Evolutionary conservation across 2,329 filamentous ascomycete genomes (phyloP).

Genomic region (Neopestalotiopsis rosae): DNA sequence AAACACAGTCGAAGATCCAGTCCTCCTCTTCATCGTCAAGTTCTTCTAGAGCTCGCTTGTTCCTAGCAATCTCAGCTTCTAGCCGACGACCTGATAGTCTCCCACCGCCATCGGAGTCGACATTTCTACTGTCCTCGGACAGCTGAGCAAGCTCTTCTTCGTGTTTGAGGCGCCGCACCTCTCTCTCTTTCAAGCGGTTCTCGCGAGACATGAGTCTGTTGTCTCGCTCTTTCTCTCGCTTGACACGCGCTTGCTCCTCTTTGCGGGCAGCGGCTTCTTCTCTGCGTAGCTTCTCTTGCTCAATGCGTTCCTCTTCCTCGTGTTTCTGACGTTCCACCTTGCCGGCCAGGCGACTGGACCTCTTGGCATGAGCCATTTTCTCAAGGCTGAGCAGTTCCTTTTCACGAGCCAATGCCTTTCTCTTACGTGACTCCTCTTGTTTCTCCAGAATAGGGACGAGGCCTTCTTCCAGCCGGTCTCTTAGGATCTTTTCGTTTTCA

Average conservation of each 20-base stretch:
- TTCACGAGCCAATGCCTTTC: constrained; percentile 70
- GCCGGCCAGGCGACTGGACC: constrained; percentile 86
- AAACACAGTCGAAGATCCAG: constrained; percentile 95
- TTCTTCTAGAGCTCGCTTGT: constrained; percentile 75
- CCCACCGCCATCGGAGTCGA: constrained; percentile 45
- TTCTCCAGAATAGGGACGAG: constrained; percentile 86
- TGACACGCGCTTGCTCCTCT: constrained; percentile 64
- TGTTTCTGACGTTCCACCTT: constrained; percentile 80
- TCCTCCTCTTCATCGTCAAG: constrained; percentile 75
- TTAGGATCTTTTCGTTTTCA: constrained; percentile 81
- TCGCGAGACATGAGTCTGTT: constrained; percentile 83
- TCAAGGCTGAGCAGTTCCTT: constrained; percentile 82
- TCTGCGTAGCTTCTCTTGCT: constrained; percentile 66
- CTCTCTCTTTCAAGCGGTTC: constrained; percentile 83
- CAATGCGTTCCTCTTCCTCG: constrained; percentile 74
- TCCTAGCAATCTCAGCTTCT: constrained; percentile 82
- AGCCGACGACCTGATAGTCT: constrained; percentile 80
- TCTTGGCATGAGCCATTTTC: constrained; percentile 90
- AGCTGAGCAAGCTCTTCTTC: constrained; percentile 83
- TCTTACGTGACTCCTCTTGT: constrained; percentile 75
- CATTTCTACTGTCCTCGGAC: constrained; percentile 73
- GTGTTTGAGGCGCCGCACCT: constrained; percentile 80
- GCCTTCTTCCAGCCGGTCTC: constrained; percentile 74
- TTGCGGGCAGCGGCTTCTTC: constrained; percentile 72
- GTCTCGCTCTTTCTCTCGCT: constrained; percentile 75